Evolutionary conservation across 1,284 basidiomycete species (phyloP).

Genomic region (Rhodofomes roseus): DNA sequence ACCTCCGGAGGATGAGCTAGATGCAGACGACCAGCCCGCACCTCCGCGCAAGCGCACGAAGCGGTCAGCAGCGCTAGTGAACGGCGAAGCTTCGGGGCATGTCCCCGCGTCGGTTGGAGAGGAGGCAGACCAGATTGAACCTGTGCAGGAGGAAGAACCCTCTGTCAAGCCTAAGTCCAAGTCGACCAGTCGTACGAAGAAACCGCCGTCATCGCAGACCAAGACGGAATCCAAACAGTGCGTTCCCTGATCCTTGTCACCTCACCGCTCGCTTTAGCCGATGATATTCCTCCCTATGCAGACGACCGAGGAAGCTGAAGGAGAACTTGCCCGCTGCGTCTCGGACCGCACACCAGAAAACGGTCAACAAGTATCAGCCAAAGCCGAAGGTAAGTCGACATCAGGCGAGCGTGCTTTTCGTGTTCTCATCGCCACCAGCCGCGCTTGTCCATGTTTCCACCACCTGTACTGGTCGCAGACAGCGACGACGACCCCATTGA

Average conservation of each 20-base stretch:
- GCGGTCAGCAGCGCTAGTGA: neutral
- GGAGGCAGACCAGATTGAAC: neutral
- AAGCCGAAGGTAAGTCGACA: conserved; percentile 17
- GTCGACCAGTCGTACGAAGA: neutral
- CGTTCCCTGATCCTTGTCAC: too few relatives aligned
- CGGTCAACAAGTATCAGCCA: conserved; percentile 8
- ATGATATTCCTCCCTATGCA: too few relatives aligned
- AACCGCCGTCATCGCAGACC: neutral
- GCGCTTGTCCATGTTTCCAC: conserved; percentile 19
- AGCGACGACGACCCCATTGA: conserved; percentile 22
- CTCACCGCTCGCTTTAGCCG: too few relatives aligned
- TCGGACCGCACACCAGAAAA: conserved; percentile 7
- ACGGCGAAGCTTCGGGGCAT: neutral
- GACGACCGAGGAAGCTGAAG: neutral
- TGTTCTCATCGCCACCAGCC: conserved; percentile 8
- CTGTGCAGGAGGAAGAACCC: neutral
- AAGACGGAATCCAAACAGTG: neutral
- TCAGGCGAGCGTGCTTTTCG: neutral
- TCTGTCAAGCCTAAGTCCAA: neutral
- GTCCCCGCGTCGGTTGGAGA: neutral
- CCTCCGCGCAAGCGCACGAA: neutral
- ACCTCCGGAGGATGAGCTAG: neutral
- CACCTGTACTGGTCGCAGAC: conserved; percentile 11
- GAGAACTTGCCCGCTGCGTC: neutral
- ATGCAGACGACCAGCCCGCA: neutral